Percentiles rank a stretch among this genome's conserved stretches.
Evolutionary conservation across 805 yeast species (phyloP).

Genomic region (Pichia scutulata): DNA sequence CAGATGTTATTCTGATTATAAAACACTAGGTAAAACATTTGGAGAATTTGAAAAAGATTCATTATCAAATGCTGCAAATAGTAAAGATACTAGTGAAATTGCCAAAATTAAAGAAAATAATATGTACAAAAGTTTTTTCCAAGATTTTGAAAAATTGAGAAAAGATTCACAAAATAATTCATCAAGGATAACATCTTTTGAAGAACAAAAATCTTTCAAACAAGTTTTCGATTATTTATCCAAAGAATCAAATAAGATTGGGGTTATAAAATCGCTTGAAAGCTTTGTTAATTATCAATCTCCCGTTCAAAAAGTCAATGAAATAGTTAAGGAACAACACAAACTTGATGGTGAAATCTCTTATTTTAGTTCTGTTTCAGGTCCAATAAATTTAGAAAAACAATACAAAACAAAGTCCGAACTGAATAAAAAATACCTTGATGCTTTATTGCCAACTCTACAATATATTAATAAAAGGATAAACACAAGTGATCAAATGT

Average conservation of each 20-base stretch:
- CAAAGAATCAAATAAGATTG: conserved; percentile 14
- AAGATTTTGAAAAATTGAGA: conserved; percentile 19
- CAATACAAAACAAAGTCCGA: conserved; percentile 10
- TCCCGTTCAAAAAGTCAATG: not conserved
- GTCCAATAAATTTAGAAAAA: conserved; percentile 12
- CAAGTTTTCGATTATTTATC: conserved; percentile 24
- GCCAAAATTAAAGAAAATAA: conserved; percentile 14
- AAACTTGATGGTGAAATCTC: not conserved
- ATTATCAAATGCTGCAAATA: not conserved
- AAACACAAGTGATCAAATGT: conserved; percentile 16
- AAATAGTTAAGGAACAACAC: not conserved
- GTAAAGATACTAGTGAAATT: conserved; percentile 2
- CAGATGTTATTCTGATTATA: not conserved
- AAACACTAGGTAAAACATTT: conserved; percentile 11
- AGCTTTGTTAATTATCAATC: conserved; percentile 18
- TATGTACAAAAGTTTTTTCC: conserved; percentile 20
- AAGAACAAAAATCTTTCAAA: conserved; percentile 28
- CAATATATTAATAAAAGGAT: conserved; percentile 18
- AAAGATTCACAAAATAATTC: conserved; percentile 7
- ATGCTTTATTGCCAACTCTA: conserved; percentile 17
- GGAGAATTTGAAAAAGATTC: conserved; percentile 13
- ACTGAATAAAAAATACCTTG: conserved; percentile 8
- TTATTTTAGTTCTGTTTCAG: conserved; percentile 5
- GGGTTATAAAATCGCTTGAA: conserved; percentile 22
- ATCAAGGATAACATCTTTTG: conserved; percentile 21